Conservation (phyloP, 2,329 filamentous ascomycete species). For the Fusarium sp. region DNA sequence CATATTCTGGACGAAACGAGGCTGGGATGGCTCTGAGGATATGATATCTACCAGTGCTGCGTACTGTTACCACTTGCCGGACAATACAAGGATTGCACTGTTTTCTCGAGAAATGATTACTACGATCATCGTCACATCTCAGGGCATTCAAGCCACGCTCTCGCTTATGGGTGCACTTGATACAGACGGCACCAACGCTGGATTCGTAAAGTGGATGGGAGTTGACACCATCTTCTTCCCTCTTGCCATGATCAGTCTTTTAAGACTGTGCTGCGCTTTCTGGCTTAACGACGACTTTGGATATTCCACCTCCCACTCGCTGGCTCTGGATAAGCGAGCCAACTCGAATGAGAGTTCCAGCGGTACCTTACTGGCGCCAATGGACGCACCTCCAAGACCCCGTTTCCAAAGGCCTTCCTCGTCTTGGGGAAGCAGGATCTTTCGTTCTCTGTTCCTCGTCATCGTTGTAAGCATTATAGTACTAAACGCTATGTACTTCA, state of each 20-base stretch:
- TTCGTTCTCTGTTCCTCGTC: neutral
- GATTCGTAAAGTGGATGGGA: conserved; percentile 6
- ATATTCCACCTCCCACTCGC: neutral
- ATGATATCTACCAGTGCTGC: neutral
- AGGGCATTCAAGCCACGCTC: conserved; percentile 9
- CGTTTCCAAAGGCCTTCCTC: neutral
- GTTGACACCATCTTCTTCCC: conserved; percentile 25
- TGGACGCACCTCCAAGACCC: neutral
- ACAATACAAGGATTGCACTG: neutral
- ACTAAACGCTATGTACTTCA: neutral
- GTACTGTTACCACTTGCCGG: conserved; percentile 1
- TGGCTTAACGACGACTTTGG: conserved; percentile 22
- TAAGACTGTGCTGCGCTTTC: conserved; percentile 10
- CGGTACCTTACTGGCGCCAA: neutral
- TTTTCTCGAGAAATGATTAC: conserved; percentile 9
- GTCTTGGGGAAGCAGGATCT: neutral
- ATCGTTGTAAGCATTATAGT: neutral
- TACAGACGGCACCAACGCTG: neutral
- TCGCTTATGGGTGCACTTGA: neutral
- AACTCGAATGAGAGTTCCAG: neutral
- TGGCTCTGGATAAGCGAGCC: too few relatives aligned
- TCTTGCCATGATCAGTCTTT: conserved; percentile 7
- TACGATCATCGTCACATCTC: conserved; percentile 13
- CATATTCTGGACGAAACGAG: conserved; percentile 22
- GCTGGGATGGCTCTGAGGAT: conserved; percentile 27